A percentile compares a stretch with the other conserved stretches of the same genome.
These are phyloP conservation scores for Endothia cerciana DNA, from an alignment of 2,329 filamentous ascomycete genomes.

Conservation along the genomic window DNA sequence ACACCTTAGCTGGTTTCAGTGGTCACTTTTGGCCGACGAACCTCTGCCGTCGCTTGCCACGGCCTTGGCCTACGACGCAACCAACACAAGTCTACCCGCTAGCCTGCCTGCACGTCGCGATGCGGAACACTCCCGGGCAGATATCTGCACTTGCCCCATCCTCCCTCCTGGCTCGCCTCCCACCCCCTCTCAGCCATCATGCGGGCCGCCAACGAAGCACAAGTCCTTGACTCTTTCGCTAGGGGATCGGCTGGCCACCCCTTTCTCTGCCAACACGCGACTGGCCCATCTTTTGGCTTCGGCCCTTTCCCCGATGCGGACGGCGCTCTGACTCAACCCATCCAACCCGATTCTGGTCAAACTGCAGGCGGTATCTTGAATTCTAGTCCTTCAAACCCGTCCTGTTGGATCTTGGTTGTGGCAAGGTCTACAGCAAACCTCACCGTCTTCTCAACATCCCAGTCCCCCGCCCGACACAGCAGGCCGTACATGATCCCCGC, in stretches of 20 bases:
- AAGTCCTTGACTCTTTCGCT: slow-evolving; percentile 8
- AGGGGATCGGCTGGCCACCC: slow-evolving; percentile 9
- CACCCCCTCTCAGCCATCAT: not conserved
- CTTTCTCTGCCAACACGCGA: slow-evolving; percentile 20
- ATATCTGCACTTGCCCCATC: slow-evolving; percentile 14
- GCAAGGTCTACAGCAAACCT: slow-evolving; percentile 65
- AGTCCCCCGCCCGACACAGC: slow-evolving; percentile 52
- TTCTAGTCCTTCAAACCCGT: slow-evolving; percentile 65
- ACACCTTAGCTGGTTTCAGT: slow-evolving; percentile 10
- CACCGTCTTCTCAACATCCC: slow-evolving; percentile 54
- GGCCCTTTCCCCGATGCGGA: slow-evolving; percentile 3
- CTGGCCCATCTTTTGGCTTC: slow-evolving; percentile 30
- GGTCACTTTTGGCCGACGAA: slow-evolving; percentile 17
- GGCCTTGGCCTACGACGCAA: slow-evolving; percentile 12
- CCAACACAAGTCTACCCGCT: slow-evolving; percentile 5
- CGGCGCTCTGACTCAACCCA: slow-evolving; percentile 24
- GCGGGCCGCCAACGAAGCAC: slow-evolving; percentile 17
- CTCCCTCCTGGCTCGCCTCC: not conserved
- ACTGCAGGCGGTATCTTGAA: slow-evolving; percentile 19
- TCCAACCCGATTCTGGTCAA: slow-evolving; percentile 14
- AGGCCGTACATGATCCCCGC: slow-evolving; percentile 71
- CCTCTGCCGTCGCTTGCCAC: slow-evolving; percentile 8
- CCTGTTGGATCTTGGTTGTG: slow-evolving; percentile 67
- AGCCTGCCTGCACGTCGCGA: slow-evolving; percentile 22
- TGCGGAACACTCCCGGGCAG: slow-evolving; percentile 20